Conservation (phyloP, 2,329 filamentous ascomycete genomes). For the Tolypocladium pustulatum region DNA sequence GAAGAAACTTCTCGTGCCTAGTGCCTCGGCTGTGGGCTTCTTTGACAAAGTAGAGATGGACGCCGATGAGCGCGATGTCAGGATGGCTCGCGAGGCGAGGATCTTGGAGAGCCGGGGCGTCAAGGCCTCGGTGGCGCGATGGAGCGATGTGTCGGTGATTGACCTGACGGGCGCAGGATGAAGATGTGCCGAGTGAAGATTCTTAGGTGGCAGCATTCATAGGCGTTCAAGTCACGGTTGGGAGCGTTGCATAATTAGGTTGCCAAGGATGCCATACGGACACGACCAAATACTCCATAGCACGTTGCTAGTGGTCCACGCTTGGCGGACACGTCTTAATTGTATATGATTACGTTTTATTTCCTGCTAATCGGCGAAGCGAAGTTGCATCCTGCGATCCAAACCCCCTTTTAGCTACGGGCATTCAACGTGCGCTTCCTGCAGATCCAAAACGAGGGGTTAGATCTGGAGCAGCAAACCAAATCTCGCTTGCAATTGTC, state of each 20-base stretch:
- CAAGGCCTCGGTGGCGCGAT: conserved; percentile 10
- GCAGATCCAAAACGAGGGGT: not conserved
- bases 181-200: not conserved
- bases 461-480: not conserved
- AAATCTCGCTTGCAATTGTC: not conserved
- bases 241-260: not conserved
- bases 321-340: not conserved
- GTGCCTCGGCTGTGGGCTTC: conserved; percentile 26
- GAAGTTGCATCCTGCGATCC: not conserved
- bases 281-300: no score
- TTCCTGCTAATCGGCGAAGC: no score
- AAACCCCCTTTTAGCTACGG: not conserved
- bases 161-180: conserved; percentile 16
- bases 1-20: conserved; percentile 29
- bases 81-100: conserved; percentile 10
- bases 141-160: conserved; percentile 22
- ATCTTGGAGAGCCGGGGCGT: conserved; percentile 6
- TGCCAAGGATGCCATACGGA: not conserved
- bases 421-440: not conserved
- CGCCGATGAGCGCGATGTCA: conserved; percentile 14
- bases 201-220: not conserved
- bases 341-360: no score
- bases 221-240: not conserved
- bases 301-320: not conserved
- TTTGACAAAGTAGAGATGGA: conserved; percentile 21